Conservation (phyloP, 2,329 filamentous ascomycete species). For the Myriangium duriaei region DNA sequence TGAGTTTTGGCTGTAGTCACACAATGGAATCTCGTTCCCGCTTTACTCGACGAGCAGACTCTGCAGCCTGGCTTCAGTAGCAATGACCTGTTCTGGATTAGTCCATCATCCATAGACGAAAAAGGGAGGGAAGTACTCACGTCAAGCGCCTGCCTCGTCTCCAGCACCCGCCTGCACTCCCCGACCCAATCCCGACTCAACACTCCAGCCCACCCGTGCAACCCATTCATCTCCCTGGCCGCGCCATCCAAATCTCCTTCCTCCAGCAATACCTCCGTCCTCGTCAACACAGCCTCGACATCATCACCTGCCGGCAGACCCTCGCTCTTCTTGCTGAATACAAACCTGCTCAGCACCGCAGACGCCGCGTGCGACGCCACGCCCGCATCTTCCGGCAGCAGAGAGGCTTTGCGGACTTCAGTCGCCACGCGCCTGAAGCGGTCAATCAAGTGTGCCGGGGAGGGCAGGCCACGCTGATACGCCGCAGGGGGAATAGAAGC, state of each 20-base stretch:
- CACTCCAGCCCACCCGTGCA: constrained; percentile 91
- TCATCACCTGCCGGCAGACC: constrained; percentile 72
- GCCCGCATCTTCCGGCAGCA: constrained; percentile 86
- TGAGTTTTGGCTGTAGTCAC: too few species aligned
- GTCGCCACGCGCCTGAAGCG: constrained; percentile 84
- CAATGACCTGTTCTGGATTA: constrained; percentile 53
- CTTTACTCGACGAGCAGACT: constrained; percentile 68
- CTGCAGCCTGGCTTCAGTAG: constrained; percentile 78
- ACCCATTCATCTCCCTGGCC: constrained; percentile 85
- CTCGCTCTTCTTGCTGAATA: constrained; percentile 75
- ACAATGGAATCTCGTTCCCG: constrained; percentile 3
- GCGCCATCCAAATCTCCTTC: constrained; percentile 86
- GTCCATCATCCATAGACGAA: constrained; percentile 6
- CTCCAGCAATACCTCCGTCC: constrained; percentile 81
- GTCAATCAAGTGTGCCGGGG: constrained; percentile 76
- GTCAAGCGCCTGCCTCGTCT: constrained; percentile 92
- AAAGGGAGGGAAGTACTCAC: constrained; percentile 43
- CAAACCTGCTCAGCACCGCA: constrained; percentile 77
- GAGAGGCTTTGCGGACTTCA: constrained; percentile 87
- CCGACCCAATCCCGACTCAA: constrained; percentile 86
- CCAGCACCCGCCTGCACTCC: constrained; percentile 82
- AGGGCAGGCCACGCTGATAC: constrained; percentile 84
- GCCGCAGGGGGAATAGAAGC: constrained; percentile 89
- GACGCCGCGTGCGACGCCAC: constrained; percentile 89
- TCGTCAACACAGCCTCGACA: constrained; percentile 82